phyloP scores from a whole-genome alignment of 1,139 yeast species.

The Magnusiomyces suaveolens region DNA sequence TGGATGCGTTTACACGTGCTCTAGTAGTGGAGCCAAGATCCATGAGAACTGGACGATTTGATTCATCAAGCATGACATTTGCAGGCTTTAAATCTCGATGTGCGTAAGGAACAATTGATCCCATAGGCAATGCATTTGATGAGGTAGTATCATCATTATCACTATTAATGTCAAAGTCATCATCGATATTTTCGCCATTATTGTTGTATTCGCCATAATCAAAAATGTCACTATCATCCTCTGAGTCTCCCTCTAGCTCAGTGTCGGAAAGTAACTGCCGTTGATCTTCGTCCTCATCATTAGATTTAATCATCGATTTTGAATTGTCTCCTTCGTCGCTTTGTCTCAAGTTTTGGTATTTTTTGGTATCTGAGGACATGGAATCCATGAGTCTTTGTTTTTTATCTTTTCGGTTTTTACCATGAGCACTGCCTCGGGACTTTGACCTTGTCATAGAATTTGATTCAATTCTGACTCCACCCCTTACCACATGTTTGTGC shows the following conservation, averaged over 20 bases:
- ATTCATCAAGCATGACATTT: slow-evolving; percentile 68
- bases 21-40: slow-evolving; percentile 74
- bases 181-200: slow-evolving; percentile 22
- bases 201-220: slow-evolving; percentile 8
- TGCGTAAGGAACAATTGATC: slow-evolving; percentile 60
- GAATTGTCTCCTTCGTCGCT: background rate
- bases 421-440: background rate
- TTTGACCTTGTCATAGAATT: background rate
- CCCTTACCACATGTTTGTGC: slow-evolving; percentile 44
- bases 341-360: background rate
- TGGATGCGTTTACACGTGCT: slow-evolving; percentile 47
- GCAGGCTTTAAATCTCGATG: slow-evolving; percentile 87
- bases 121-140: slow-evolving; percentile 32
- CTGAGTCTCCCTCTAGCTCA: background rate
- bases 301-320: background rate
- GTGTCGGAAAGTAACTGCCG: background rate
- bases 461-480: background rate
- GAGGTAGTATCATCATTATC: slow-evolving; percentile 15
- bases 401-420: background rate
- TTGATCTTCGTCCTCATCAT: background rate
- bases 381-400: background rate
- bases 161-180: slow-evolving; percentile 15
- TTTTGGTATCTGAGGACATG: background rate
- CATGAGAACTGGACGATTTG: slow-evolving; percentile 67
- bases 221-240: slow-evolving; percentile 11